Percentiles rank a stretch among this genome's conserved stretches.
These are phyloP conservation scores for Plasmodium coatneyi DNA, from an alignment of 169 alveolate species.

Conservation along the genomic window DNA sequence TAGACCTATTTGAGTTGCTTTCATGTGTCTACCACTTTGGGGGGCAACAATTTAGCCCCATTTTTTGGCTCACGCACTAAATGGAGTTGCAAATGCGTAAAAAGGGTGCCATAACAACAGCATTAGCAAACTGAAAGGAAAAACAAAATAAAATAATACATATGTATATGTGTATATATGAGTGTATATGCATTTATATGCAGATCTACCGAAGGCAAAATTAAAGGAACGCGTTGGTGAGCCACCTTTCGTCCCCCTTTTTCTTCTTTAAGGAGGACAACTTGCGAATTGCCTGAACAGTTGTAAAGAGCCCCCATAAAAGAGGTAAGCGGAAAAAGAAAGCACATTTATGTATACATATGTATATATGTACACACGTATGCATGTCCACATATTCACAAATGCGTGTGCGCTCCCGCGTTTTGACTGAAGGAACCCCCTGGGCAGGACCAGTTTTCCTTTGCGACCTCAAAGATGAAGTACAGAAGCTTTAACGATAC, in stretches of 20 bases:
- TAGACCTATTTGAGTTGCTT: not conserved
- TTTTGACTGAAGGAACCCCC: not conserved
- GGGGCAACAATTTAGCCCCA: not conserved
- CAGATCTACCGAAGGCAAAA: not conserved
- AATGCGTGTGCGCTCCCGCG: not conserved
- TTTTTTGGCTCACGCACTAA: not conserved
- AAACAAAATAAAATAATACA: too few relatives aligned
- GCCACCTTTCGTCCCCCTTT: not conserved
- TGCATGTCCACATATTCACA: not conserved
- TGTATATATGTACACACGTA: not conserved
- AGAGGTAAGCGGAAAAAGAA: not conserved
- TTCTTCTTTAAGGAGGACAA: not conserved
- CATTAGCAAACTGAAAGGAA: not conserved
- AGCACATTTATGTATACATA: not conserved
- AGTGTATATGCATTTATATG: not conserved
- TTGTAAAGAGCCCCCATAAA: not conserved
- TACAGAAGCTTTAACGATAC: not conserved
- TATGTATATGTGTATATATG: too few relatives aligned
- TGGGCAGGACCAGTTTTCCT: not conserved
- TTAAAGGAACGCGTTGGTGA: not conserved
- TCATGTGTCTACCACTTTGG: not conserved
- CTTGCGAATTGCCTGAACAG: constrained; percentile 6
- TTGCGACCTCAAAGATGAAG: constrained; percentile 21
- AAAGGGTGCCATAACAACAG: not conserved
- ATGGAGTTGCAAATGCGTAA: not conserved